A percentile compares a stretch with the other conserved stretches of the same genome.
Evolutionary conservation across 148 eudicot genomes (phyloP).

Genomic region (Vaccinium vitisidaea): DNA sequence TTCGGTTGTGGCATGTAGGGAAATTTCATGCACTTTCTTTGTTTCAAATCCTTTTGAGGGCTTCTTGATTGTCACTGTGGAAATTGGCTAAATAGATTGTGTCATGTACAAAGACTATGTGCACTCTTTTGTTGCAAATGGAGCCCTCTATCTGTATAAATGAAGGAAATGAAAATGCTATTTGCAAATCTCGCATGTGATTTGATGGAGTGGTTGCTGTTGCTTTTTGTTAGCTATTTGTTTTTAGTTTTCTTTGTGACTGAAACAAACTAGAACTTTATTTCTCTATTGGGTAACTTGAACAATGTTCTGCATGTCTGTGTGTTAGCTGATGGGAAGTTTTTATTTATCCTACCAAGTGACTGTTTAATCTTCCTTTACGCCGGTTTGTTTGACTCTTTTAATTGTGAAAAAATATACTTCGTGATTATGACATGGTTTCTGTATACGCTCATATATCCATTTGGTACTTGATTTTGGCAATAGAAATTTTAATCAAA

Average conservation of each 20-base stretch:
- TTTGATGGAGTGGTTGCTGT: slow-evolving; percentile 1
- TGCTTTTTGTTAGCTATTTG: not conserved
- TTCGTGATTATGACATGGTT: not conserved
- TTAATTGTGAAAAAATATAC: not conserved
- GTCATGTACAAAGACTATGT: not conserved
- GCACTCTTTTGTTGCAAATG: not conserved
- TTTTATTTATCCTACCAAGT: not conserved
- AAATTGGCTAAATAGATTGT: not conserved
- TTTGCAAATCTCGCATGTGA: not conserved
- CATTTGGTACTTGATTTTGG: not conserved
- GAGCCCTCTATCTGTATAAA: not conserved
- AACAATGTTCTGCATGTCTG: not conserved
- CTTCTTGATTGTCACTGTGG: not conserved
- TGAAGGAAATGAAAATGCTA: not conserved
- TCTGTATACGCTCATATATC: not conserved
- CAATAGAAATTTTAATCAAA: no score
- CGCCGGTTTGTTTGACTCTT: no score
- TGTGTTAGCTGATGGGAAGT: not conserved
- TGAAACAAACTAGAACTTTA: no score
- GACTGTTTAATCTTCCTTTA: not conserved
- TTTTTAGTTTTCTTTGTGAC: not conserved
- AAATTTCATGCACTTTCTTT: not conserved
- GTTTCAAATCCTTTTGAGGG: not conserved
- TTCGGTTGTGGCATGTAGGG: slow-evolving; percentile 7
- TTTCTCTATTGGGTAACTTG: no score